Evolutionary conservation across 805 yeast species (phyloP), one percentile per base, ranked within the genome.

Genomic region (Diddensiella transvaalensis): DNA sequence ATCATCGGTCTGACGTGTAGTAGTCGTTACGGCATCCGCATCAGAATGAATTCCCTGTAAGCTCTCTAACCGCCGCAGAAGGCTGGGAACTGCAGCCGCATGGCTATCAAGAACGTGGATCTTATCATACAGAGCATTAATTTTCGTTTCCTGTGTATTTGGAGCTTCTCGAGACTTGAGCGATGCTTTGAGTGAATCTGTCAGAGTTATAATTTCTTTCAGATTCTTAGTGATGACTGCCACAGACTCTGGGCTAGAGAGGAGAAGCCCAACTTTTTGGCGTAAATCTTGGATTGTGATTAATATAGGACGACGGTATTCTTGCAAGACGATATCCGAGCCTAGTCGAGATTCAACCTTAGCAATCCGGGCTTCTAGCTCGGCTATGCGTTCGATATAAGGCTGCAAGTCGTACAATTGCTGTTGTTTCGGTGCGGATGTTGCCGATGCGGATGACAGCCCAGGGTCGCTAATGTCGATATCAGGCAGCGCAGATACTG

Each of bases 331-430:
- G 13, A 44, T 15, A 3, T 43, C 19, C 10, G 19, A 4, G 23
- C 57, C 57, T 6, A 53, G 5, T 11, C 26, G 22, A 8, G 40
- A 21, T 32, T 55, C 58, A 53, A 71, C 46, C 60, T 56, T 24
- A 65, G 64, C 3, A 52, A 62, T 29, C 58, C 73, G 18, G 35
- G 19, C 4, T 42, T 57, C 39, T 49, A 61, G 46, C 58, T 60
- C 50, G 17, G 44, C 40, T 13, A 53, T 22, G 24, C 26, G 22
- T 13, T 37, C 23, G 10, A 41, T 46, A 36, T 46, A 46, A 11
- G 15, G 8, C 32, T 26, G 32, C 11, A 26, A 13, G 13, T 26
- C 32, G 32, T 8, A 13, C 11, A 8, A 8, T 26, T 26, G 8
- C 8, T 8, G 8, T 8, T 13, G 8, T 8, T 26, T 26, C 32